These are phyloP conservation scores for Prorocentrum cordatum DNA, from an alignment of 169 alveolate genomes.

Conservation along the genomic window DNA sequence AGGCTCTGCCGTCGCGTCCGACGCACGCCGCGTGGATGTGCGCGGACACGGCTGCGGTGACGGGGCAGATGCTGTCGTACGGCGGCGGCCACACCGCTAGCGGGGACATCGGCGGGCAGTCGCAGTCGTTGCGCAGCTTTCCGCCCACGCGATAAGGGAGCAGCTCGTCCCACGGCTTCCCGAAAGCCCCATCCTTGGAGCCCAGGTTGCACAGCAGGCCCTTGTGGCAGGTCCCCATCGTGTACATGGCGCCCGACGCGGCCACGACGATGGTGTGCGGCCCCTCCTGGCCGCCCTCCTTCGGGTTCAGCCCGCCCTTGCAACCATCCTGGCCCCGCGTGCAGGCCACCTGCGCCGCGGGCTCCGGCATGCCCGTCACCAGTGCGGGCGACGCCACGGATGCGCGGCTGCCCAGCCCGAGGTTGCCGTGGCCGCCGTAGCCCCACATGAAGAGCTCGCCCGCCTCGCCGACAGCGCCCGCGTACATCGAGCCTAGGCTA, in stretches of 20 bases:
- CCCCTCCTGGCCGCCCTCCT: constrained; percentile 36
- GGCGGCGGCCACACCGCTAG: constrained; percentile 45
- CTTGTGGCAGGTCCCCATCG: constrained; percentile 68
- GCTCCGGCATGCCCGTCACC: neutral
- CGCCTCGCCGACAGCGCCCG: constrained; percentile 6
- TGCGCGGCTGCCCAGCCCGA: constrained; percentile 28
- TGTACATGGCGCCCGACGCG: constrained; percentile 33
- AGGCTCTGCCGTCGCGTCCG: neutral
- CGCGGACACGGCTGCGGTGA: constrained; percentile 27
- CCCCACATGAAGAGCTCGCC: constrained; percentile 38
- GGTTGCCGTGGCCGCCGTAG: constrained; percentile 56
- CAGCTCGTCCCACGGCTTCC: constrained; percentile 56
- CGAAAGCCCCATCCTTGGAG: constrained; percentile 1
- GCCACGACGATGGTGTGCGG: constrained; percentile 28
- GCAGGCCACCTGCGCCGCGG: constrained; percentile 19
- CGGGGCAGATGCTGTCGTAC: constrained; percentile 11
- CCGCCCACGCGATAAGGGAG: constrained; percentile 47
- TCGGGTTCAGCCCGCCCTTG: constrained; percentile 19
- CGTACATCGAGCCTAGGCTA: constrained; percentile 31
- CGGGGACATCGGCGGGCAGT: constrained; percentile 34
- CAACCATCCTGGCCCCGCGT: constrained; percentile 43
- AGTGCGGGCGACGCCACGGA: neutral
- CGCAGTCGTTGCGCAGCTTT: neutral
- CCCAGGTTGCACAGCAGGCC: constrained; percentile 43
- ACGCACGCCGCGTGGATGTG: constrained; percentile 20